A percentile compares a stretch with the other conserved stretches of the same genome.
Evolutionary conservation across 2,329 filamentous ascomycete genomes (phyloP).

Genomic region (Phialemoniopsis sp.): DNA sequence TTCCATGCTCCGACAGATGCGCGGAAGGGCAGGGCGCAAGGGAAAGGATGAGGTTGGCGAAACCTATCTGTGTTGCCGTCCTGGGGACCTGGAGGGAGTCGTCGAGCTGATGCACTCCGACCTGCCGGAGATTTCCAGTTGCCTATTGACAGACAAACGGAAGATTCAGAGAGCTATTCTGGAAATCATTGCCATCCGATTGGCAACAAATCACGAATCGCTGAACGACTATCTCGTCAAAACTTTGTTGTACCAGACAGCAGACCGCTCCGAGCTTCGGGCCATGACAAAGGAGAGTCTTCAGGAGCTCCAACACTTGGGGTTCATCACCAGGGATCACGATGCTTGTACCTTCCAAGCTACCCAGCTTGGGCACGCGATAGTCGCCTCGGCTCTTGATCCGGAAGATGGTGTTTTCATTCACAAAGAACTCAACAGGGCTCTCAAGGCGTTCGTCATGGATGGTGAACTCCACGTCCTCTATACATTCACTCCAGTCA

Average conservation of each 20-base stretch:
- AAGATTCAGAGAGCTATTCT: conserved; percentile 68
- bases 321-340: conserved; percentile 46
- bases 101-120: conserved; percentile 69
- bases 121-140: conserved; percentile 65
- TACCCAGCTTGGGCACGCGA: conserved; percentile 64
- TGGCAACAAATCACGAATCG: conserved; percentile 62
- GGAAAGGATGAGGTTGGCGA: conserved; percentile 75
- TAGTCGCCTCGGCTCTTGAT: conserved; percentile 68
- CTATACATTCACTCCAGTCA: conserved; percentile 73
- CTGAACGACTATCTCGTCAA: conserved; percentile 65
- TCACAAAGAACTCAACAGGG: conserved; percentile 62
- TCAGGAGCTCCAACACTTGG: conserved; percentile 46
- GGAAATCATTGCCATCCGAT: conserved; percentile 63
- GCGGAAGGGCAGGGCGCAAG: conserved; percentile 72
- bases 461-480: conserved; percentile 77
- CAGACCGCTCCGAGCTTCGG: conserved; percentile 22
- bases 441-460: conserved; percentile 71
- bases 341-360: conserved; percentile 49
- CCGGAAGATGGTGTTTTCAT: conserved; percentile 74
- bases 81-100: conserved; percentile 64
- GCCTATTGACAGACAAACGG: conserved; percentile 61
- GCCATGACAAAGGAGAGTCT: no score
- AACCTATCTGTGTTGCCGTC: conserved; percentile 71
- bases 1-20: conserved; percentile 77
- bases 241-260: conserved; percentile 61